Evolutionary conservation across 2,329 filamentous ascomycete genomes (phyloP), one percentile per base, ranked within the genome.

Genomic region (Pseudogymnoascus sp.): DNA sequence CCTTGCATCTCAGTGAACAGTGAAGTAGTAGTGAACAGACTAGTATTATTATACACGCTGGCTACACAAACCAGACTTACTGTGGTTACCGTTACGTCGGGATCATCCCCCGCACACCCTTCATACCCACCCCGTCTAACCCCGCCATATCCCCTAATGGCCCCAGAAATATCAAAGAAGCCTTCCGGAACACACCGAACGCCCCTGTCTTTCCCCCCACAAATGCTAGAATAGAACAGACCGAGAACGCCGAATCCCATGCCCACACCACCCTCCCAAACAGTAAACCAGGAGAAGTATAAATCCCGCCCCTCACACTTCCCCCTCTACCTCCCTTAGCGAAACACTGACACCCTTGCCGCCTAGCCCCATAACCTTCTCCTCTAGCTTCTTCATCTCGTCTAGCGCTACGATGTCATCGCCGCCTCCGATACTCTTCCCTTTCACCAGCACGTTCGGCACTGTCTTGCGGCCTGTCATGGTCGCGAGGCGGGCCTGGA

Each of bases 371-470:
- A 84, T 85, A 65, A 97, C 81, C 73, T 86, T 94, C 62, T 83
- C 82, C 6, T 85, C 81, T 64, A 97, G 78, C 62, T 83, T 82
- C 65, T 87, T 86, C 33, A 82, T 80, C 29, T 78, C 74, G 72
- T 92, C 85, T 64, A 97, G 78, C 27, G 83, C 86, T 58, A 85
- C 82, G 62, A 99, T 83, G 64, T 97, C 91, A 72, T 97, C 93
- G 59, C 90, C 86, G 21, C 94, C 94, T 55, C 94, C 94, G 64
- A 97, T 90, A 74, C 89, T 94, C 73, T 87, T 86, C 52, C 91
- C 92, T 70, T 91, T 90, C 69, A 99, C 81, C 68, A 99, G 81
- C 36, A 97, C 82, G 72, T 99, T 99, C 13, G 94, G 94, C 0
- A 99, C 94, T 0, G 94, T 99, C 64, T 79, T 80, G 59, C 93